Evolutionary conservation across 257 asterid species (phyloP), one percentile per base, ranked within the genome.

Genomic region (Asclepias syriaca): DNA sequence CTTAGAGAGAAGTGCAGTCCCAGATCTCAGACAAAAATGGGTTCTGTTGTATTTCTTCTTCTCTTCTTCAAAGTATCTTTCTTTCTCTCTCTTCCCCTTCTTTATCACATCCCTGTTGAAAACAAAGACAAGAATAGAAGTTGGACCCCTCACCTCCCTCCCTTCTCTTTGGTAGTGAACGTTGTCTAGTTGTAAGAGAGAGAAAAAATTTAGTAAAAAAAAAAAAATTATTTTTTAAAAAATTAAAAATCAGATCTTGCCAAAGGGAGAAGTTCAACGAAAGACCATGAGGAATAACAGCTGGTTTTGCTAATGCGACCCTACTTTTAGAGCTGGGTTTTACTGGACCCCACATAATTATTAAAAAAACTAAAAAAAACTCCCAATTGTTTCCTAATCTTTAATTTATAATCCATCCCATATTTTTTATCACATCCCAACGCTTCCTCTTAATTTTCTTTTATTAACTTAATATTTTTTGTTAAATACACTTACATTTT

Each of bases 251-350:
- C 85, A 79, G 89, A 82, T 82, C 92, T 86, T 76, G 78, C 8
- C 34, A 66, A 57, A 65, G 63, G 71, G 51, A 72, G 78, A 55
- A 75, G 77, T 72, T 58, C 73, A 68, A 37, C 64, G 64, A 56
- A 61, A 66, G 73, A 43, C 60, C 55, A 67, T 51, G 76, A 43
- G 21, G 69, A 39, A 46, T 45, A 71, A 83, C 88, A 85, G 90
- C 88, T 87, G 90, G 87, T 83, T 72, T 79, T 71, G 75, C 72
- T 64, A 53, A 65, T 40, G 14, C 54, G 71, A 54, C 75, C 75
- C 78, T 64, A 69, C 74, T 13, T 50, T 57, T 50, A 53, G 79
- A 73, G 72, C 63, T 70, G 56, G 43, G 34, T 29, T 34, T 15
- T 1, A 12, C 72, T 19, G 72, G 71, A 71, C 7, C 80, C 75